These are phyloP conservation scores for Termitomyces sp. DNA, from an alignment of 768 basidiomycete genomes.

Conservation along the genomic window DNA sequence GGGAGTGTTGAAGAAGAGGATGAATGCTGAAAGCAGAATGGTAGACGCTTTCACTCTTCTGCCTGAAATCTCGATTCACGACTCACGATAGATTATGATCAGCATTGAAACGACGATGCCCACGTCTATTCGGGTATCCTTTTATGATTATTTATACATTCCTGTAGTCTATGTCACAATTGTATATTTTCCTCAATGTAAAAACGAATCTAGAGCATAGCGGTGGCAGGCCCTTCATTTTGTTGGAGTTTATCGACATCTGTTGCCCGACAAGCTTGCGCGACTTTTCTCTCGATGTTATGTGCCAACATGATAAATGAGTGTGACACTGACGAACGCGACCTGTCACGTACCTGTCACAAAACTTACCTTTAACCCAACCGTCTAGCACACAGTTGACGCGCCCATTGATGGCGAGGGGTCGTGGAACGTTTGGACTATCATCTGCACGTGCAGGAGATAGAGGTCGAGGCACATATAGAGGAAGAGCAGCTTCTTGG, in stretches of 20 bases:
- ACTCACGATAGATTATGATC: slow-evolving; percentile 4
- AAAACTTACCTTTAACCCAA: not conserved
- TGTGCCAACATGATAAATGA: not conserved
- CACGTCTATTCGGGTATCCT: not conserved
- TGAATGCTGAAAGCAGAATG: slow-evolving; percentile 23
- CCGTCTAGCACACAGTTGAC: slow-evolving; percentile 3
- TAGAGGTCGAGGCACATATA: slow-evolving; percentile 37
- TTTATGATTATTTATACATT: not conserved
- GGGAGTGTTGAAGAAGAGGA: slow-evolving; percentile 44
- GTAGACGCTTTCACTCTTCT: not conserved
- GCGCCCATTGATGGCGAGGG: slow-evolving; percentile 37
- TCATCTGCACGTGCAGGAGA: slow-evolving; percentile 44
- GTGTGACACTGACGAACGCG: slow-evolving; percentile 3
- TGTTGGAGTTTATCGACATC: too few relatives aligned
- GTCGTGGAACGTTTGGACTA: slow-evolving; percentile 52
- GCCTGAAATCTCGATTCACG: not conserved
- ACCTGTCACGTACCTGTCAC: slow-evolving; percentile 11
- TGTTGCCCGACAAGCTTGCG: not conserved
- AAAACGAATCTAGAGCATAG: not conserved
- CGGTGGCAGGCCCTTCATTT: not conserved
- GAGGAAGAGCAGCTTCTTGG: slow-evolving; percentile 42
- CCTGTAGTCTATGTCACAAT: not conserved
- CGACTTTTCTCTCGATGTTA: not conserved
- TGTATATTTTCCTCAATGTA: slow-evolving; percentile 9
- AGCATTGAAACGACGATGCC: not conserved